Conservation (phyloP, 2,329 filamentous ascomycete species). For the Fusarium brachygibbosum region DNA sequence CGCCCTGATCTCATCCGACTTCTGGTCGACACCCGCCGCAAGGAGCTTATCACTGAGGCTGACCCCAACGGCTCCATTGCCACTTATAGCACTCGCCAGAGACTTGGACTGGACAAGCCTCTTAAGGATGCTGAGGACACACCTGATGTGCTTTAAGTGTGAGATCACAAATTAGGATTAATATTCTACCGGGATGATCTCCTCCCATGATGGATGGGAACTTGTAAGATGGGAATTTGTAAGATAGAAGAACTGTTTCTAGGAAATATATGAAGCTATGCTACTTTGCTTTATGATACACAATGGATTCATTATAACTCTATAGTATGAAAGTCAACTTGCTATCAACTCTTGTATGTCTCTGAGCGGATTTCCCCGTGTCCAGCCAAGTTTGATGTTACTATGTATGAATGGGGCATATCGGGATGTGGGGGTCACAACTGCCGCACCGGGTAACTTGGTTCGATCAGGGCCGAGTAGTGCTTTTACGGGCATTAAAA, state of each 20-base stretch:
- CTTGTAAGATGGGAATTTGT: slow-evolving; percentile 9
- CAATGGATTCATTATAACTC: accelerated
- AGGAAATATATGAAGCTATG: background rate
- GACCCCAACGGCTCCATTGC: slow-evolving; percentile 17
- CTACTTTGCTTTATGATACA: background rate
- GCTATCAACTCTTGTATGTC: too few relatives aligned
- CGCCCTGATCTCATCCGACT: slow-evolving; percentile 59
- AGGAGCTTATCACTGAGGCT: slow-evolving; percentile 42
- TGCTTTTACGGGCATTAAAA: too few relatives aligned
- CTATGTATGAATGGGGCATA: too few relatives aligned
- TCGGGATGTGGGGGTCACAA: background rate
- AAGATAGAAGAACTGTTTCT: background rate
- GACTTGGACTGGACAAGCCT: slow-evolving; percentile 40
- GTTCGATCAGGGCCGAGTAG: too few relatives aligned
- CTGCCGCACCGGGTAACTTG: background rate
- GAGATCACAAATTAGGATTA: too few relatives aligned
- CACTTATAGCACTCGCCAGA: slow-evolving; percentile 34
- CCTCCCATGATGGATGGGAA: too few relatives aligned
- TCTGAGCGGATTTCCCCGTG: too few relatives aligned
- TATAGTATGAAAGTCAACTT: background rate
- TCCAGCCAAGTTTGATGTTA: too few relatives aligned
- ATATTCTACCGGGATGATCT: background rate
- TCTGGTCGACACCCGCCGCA: slow-evolving; percentile 47
- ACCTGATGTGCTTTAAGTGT: background rate
- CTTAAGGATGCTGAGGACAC: slow-evolving; percentile 33